These are phyloP conservation scores for Phlyctochytrium planicorne DNA, from an alignment of 192 early-diverging fungal species.

Conservation along the genomic window DNA sequence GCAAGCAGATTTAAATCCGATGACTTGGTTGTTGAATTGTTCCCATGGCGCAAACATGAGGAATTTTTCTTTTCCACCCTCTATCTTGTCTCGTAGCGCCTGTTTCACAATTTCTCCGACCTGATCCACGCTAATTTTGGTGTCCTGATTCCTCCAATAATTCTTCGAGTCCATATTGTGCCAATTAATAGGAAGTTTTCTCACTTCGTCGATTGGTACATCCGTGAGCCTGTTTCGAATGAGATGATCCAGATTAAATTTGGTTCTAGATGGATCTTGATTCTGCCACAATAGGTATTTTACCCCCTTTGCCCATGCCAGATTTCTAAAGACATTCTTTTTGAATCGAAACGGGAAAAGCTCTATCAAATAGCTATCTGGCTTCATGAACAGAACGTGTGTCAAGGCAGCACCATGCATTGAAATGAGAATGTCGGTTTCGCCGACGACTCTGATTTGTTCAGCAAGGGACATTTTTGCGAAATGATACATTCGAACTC, in stretches of 20 bases:
- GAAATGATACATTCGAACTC: slow-evolving; percentile 23
- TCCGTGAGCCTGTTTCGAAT: slow-evolving; percentile 18
- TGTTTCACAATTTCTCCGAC: slow-evolving; percentile 5
- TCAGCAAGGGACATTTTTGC: slow-evolving; percentile 14
- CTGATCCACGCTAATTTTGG: slow-evolving; percentile 16
- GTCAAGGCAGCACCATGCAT: slow-evolving; percentile 40
- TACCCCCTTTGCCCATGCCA: slow-evolving; percentile 23
- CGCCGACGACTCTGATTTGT: slow-evolving; percentile 23
- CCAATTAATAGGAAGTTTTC: slow-evolving; percentile 33
- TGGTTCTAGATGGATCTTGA: neutral
- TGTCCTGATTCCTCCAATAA: slow-evolving; percentile 44
- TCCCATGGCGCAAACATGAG: slow-evolving; percentile 45
- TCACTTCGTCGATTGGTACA: slow-evolving; percentile 23
- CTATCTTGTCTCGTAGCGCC: slow-evolving; percentile 5
- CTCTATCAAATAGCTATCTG: slow-evolving; percentile 24
- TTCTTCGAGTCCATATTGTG: slow-evolving; percentile 43
- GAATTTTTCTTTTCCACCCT: slow-evolving; percentile 15
- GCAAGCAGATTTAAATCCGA: slow-evolving; percentile 42
- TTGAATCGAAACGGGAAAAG: slow-evolving; percentile 34
- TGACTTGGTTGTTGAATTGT: slow-evolving; percentile 41
- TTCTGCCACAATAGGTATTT: slow-evolving; percentile 36
- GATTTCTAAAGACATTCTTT: slow-evolving; percentile 35
- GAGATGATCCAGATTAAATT: slow-evolving; percentile 23
- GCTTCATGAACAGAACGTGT: slow-evolving; percentile 35
- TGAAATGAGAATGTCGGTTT: slow-evolving; percentile 33